These are phyloP conservation scores for Bimuria novae-zelandiae DNA, from an alignment of 2,329 filamentous ascomycete genomes.

Conservation along the genomic window DNA sequence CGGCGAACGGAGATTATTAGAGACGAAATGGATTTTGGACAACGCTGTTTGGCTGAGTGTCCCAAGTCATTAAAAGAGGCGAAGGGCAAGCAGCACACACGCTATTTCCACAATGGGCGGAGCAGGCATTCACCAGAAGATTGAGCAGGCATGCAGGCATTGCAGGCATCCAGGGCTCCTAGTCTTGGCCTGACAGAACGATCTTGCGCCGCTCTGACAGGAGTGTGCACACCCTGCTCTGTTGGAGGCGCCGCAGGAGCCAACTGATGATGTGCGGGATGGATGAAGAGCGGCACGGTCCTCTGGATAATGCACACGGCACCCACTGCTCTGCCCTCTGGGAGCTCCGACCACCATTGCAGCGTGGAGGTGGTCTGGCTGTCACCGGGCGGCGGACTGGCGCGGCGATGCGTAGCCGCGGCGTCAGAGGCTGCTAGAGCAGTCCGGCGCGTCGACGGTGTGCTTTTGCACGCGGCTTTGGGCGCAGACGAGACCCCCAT, in stretches of 20 bases:
- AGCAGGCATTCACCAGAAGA: conserved; percentile 34
- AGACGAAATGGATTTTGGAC: conserved; percentile 37
- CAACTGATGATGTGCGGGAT: conserved; percentile 49
- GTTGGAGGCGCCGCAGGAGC: conserved; percentile 41
- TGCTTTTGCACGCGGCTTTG: conserved; percentile 7
- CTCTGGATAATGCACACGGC: conserved; percentile 10
- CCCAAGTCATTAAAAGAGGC: conserved; percentile 47
- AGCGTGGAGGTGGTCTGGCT: conserved; percentile 4
- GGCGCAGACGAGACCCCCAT: neutral
- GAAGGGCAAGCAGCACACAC: conserved; percentile 32
- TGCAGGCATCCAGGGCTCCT: neutral
- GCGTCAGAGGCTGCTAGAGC: conserved; percentile 23
- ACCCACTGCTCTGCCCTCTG: conserved; percentile 10
- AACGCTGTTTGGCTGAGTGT: conserved; percentile 40
- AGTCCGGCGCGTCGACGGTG: conserved; percentile 11
- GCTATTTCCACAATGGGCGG: conserved; percentile 37
- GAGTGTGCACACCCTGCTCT: conserved; percentile 32
- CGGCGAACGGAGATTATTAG: conserved; percentile 36
- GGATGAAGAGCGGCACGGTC: conserved; percentile 27
- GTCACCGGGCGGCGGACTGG: conserved; percentile 1
- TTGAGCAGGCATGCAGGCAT: conserved; percentile 27
- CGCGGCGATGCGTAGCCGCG: conserved; percentile 13
- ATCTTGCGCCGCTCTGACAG: conserved; percentile 41
- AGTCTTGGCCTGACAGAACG: conserved; percentile 36
- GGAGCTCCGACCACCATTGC: conserved; percentile 20